Evolutionary conservation across 768 basidiomycete genomes (phyloP).

Genomic region (Solioccasus polychromus): DNA sequence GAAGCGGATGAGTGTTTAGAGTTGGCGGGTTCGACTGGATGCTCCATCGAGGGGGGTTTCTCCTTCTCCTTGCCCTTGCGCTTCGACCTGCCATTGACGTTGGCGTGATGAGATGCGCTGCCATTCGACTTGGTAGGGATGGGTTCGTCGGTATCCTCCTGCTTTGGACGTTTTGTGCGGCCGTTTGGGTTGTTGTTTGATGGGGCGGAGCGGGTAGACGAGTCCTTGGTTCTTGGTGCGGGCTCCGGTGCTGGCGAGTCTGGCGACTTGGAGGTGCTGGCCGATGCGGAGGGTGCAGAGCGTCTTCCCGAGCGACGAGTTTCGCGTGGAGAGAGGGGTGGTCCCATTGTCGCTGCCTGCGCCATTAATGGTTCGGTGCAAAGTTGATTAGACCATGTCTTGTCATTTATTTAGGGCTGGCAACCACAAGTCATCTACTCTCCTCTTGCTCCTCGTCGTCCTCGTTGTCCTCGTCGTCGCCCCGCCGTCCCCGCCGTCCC

Average conservation of each 20-base stretch:
- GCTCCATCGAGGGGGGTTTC: conserved; percentile 36
- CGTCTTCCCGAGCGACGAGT: conserved; percentile 76
- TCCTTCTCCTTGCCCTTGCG: conserved; percentile 70
- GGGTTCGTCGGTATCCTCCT: conserved; percentile 68
- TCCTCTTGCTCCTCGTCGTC: conserved; percentile 1
- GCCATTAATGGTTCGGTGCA: conserved; percentile 48
- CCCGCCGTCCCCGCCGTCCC: background rate
- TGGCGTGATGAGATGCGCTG: conserved; percentile 26
- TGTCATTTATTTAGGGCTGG: conserved; percentile 37
- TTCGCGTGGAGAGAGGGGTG: conserved; percentile 73
- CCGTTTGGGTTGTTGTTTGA: conserved; percentile 37
- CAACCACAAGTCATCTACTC: conserved; percentile 18
- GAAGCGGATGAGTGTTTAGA: conserved; percentile 29
- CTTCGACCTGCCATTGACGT: conserved; percentile 45
- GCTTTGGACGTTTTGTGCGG: conserved; percentile 62
- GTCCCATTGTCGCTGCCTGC: conserved; percentile 69
- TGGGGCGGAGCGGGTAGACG: conserved; percentile 38
- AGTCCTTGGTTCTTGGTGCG: conserved; percentile 41
- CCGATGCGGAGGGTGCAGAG: conserved; percentile 62
- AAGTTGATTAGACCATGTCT: conserved; percentile 4
- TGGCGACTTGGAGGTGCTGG: conserved; percentile 70
- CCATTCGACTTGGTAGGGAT: conserved; percentile 45
- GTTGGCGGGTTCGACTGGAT: conserved; percentile 26
- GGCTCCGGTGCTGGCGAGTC: conserved; percentile 58
- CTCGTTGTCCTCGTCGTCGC: background rate